These are phyloP conservation scores for Acer saccharum DNA, from an alignment of 345 rosid species.

Conservation along the genomic window DNA sequence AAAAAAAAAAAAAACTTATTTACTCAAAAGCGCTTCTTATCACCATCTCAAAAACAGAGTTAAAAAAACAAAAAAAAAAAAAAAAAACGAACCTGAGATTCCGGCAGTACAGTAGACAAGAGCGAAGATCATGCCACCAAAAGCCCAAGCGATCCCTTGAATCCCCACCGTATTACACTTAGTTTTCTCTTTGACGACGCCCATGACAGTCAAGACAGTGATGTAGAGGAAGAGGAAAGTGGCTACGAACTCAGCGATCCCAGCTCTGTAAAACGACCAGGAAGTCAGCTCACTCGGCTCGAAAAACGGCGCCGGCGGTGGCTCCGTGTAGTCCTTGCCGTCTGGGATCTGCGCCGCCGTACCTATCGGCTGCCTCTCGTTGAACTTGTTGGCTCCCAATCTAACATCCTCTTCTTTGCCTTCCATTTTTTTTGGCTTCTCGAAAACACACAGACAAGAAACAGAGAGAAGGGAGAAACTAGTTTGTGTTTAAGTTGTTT, in stretches of 20 bases:
- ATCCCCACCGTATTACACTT: constrained; percentile 55
- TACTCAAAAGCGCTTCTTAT: not conserved
- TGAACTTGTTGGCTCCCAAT: constrained; percentile 56
- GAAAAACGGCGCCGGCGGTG: constrained; percentile 52
- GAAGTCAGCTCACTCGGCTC: constrained; percentile 41
- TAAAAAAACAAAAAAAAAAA: not conserved
- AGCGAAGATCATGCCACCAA: constrained; percentile 68
- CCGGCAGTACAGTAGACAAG: constrained; percentile 69
- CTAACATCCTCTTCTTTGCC: constrained; percentile 60
- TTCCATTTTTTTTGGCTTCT: constrained; percentile 27
- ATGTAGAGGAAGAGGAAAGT: constrained; percentile 53
- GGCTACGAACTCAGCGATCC: constrained; percentile 56
- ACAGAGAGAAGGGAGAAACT: too few species aligned
- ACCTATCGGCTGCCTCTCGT: constrained; percentile 55
- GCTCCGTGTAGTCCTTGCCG: constrained; percentile 49
- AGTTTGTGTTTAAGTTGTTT: not conserved
- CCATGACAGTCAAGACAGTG: constrained; percentile 57
- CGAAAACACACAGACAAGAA: not conserved
- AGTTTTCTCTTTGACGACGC: constrained; percentile 26
- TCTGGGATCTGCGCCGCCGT: constrained; percentile 52
- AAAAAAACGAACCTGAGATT: constrained; percentile 36
- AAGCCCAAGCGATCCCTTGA: constrained; percentile 69
- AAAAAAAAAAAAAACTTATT: not conserved
- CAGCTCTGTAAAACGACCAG: constrained; percentile 59
- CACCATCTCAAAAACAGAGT: not conserved